Conservation (phyloP, 805 yeast genomes). For the Isabelozyma pseudorhagii region DNA sequence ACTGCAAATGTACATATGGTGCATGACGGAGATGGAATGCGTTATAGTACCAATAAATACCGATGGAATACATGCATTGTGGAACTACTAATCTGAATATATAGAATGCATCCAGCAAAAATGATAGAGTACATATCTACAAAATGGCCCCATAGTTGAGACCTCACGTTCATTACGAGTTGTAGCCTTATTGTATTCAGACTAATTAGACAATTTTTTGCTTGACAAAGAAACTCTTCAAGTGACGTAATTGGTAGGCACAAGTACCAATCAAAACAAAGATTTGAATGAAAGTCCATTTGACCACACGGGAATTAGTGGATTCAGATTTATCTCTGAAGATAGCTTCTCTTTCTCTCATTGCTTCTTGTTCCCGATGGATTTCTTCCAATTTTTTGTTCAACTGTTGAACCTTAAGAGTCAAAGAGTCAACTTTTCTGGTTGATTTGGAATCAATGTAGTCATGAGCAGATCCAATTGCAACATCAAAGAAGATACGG, state of each 20-base stretch:
- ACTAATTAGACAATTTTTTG: slow-evolving; percentile 67
- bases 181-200: not conserved
- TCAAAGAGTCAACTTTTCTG: slow-evolving; percentile 45
- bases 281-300: slow-evolving; percentile 74
- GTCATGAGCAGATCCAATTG: slow-evolving; percentile 59
- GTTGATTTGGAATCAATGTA: slow-evolving; percentile 61
- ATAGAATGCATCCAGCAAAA: no score
- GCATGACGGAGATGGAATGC: no score
- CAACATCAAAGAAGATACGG: slow-evolving; percentile 72
- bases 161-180: no score
- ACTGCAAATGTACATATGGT: no score
- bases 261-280: slow-evolving; percentile 67
- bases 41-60: no score
- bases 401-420: slow-evolving; percentile 33
- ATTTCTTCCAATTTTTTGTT: slow-evolving; percentile 39
- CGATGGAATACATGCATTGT: no score
- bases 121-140: no score
- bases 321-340: slow-evolving; percentile 78
- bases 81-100: no score
- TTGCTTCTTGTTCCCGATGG: slow-evolving; percentile 43
- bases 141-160: no score
- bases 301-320: slow-evolving; percentile 68
- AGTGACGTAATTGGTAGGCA: slow-evolving; percentile 70
- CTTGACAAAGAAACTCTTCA: slow-evolving; percentile 80
- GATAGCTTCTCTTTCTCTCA: slow-evolving; percentile 72